Percentiles rank a stretch among this genome's conserved stretches.
These are phyloP conservation scores for Cordyceps fumosorosea DNA, from an alignment of 2,329 filamentous ascomycete genomes.

Conservation along the genomic window DNA sequence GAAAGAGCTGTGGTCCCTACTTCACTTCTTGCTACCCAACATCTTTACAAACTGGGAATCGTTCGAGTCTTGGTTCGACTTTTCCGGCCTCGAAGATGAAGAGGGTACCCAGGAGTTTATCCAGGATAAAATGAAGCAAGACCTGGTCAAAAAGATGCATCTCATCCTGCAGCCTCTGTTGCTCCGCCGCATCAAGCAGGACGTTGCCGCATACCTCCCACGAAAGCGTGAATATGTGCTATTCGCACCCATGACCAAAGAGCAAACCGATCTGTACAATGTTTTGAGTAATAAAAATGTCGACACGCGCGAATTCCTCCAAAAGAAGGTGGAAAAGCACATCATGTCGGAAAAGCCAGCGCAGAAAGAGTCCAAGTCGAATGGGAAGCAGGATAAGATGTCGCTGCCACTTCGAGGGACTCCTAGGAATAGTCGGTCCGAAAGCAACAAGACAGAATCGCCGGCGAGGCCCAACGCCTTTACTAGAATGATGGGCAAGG, in stretches of 20 bases:
- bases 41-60: constrained; percentile 91
- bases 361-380: constrained; percentile 6
- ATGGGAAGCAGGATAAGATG: constrained; percentile 18
- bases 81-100: constrained; percentile 83
- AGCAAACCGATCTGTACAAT: constrained; percentile 86
- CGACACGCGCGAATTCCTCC: constrained; percentile 68
- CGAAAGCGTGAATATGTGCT: constrained; percentile 96
- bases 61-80: constrained; percentile 96
- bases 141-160: constrained; percentile 67
- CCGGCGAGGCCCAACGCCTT: constrained; percentile 39
- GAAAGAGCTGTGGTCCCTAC: constrained; percentile 85
- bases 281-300: constrained; percentile 49
- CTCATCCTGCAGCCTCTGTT: constrained; percentile 88
- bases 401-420: constrained; percentile 32
- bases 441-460: constrained; percentile 16
- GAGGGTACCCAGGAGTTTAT: constrained; percentile 71
- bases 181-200: constrained; percentile 80
- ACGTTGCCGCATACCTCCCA: constrained; percentile 85
- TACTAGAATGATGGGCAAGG: constrained; percentile 39
- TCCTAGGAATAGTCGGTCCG: constrained; percentile 25
- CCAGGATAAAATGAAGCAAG: constrained; percentile 59
- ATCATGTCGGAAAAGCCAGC: constrained; percentile 34
- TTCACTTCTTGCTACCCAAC: constrained; percentile 87
- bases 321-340: constrained; percentile 67
- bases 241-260: constrained; percentile 83